A percentile compares a stretch with the other conserved stretches of the same genome.
These are phyloP conservation scores for Candida glucosophila DNA, from an alignment of 1,139 yeast genomes.

Conservation along the genomic window DNA sequence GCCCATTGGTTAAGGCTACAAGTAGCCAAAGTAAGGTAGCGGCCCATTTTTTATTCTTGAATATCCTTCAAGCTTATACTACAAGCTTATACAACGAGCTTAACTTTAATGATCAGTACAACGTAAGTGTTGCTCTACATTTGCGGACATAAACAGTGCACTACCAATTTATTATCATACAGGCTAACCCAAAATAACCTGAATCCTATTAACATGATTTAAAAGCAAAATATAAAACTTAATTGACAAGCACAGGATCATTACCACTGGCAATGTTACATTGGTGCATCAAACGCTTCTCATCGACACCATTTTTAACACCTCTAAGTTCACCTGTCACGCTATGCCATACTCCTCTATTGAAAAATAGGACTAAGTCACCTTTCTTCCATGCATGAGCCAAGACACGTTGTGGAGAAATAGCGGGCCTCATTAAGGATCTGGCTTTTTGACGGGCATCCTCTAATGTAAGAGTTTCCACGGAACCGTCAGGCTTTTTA, in stretches of 20 bases:
- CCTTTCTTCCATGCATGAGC: constrained; percentile 80
- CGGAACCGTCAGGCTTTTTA: constrained; percentile 43
- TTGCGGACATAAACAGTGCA: no score
- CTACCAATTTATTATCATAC: no score
- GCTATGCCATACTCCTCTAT: constrained; percentile 85
- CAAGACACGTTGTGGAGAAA: constrained; percentile 61
- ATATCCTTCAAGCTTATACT: no score
- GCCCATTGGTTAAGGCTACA: constrained; percentile 97
- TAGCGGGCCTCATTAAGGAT: constrained; percentile 76
- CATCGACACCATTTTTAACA: constrained; percentile 45
- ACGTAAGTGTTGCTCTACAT: no score
- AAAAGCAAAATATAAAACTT: no score
- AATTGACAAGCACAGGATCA: constrained; percentile 42
- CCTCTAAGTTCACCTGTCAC: constrained; percentile 79
- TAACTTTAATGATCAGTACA: no score
- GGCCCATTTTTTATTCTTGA: constrained; percentile 31
- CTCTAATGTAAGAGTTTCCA: constrained; percentile 43
- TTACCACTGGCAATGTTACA: constrained; percentile 80
- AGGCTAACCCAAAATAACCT: no score
- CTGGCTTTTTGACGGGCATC: constrained; percentile 69
- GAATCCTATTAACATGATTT: no score
- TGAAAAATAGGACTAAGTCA: constrained; percentile 75
- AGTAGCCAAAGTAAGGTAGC: constrained; percentile 50
- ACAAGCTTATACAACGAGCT: no score
- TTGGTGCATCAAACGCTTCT: constrained; percentile 82